Conservation (phyloP, 2,329 filamentous ascomycete species). For the Scorias spongiosa region DNA sequence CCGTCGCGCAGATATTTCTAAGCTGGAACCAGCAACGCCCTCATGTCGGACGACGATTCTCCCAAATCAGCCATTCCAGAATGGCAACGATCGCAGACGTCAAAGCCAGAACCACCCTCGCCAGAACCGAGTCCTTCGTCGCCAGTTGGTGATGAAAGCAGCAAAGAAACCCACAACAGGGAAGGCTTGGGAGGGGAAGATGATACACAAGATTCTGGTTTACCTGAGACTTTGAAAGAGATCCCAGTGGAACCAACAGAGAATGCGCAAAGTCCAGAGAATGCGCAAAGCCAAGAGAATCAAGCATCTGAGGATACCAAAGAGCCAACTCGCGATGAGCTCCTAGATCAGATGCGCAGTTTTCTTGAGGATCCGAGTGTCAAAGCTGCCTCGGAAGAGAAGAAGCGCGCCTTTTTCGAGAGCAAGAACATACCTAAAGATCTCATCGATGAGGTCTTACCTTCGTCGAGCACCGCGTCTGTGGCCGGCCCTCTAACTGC, state of each 20-base stretch:
- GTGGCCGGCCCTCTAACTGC: conserved; percentile 5
- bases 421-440: conserved; percentile 55
- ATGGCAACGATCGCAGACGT: conserved; percentile 18
- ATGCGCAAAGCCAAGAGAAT: background rate
- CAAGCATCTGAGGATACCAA: background rate
- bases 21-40: no score
- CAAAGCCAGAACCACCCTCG: background rate
- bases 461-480: conserved; percentile 23
- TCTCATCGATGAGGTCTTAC: conserved; percentile 49
- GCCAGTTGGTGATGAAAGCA: no score
- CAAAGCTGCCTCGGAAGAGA: conserved; percentile 49
- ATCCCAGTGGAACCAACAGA: background rate
- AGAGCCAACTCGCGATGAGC: conserved; percentile 2
- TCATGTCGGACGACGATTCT: conserved; percentile 5
- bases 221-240: conserved; percentile 1
- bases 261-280: background rate
- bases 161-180: conserved; percentile 3
- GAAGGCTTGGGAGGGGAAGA: conserved; percentile 2
- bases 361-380: conserved; percentile 68
- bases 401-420: conserved; percentile 62
- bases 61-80: conserved; percentile 17
- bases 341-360: conserved; percentile 51
- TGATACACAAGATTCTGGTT: conserved; percentile 1
- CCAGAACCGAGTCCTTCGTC: background rate
- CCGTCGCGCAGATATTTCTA: no score